Conservation (phyloP, 495 filamentous ascomycete species). For the Penicillium pancosmium region DNA sequence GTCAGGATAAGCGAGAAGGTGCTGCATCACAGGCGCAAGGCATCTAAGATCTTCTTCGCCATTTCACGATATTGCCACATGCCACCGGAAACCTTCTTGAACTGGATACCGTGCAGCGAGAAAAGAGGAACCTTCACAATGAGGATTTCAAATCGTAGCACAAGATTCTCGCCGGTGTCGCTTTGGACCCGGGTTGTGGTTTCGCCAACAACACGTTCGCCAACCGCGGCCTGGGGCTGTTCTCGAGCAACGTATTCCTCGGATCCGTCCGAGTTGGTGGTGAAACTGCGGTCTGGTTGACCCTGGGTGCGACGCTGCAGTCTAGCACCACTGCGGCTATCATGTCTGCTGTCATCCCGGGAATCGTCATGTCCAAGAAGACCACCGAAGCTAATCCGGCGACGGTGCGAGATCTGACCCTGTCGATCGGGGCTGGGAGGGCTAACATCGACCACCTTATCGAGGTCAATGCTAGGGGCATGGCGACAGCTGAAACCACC, state of each 20-base stretch:
- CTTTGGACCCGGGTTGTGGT: constrained; percentile 86
- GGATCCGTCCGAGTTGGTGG: constrained; percentile 76
- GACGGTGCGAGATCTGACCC: constrained; percentile 62
- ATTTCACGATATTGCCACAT: constrained; percentile 99
- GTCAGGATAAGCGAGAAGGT: background rate
- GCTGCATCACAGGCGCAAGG: constrained; percentile 69
- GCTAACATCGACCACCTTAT: constrained; percentile 63
- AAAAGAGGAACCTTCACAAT: constrained; percentile 97
- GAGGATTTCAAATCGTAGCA: constrained; percentile 91
- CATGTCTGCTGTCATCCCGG: constrained; percentile 40
- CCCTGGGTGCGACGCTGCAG: constrained; percentile 43
- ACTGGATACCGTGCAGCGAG: constrained; percentile 92
- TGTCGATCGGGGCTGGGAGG: constrained; percentile 57
- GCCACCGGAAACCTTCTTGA: constrained; percentile 93
- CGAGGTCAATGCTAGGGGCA: constrained; percentile 84
- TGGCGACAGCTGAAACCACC: constrained; percentile 91
- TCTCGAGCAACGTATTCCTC: constrained; percentile 65
- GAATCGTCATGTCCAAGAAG: constrained; percentile 64
- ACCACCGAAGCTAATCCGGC: constrained; percentile 82
- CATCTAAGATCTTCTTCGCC: constrained; percentile 91
- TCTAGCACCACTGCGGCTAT: constrained; percentile 32
- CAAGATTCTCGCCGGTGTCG: constrained; percentile 77
- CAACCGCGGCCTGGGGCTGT: constrained; percentile 37
- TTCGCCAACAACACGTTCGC: constrained; percentile 65
- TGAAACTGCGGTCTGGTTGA: constrained; percentile 67